Conservation (phyloP, 805 yeast genomes). For the Saccharomycopsis selenospora region DNA sequence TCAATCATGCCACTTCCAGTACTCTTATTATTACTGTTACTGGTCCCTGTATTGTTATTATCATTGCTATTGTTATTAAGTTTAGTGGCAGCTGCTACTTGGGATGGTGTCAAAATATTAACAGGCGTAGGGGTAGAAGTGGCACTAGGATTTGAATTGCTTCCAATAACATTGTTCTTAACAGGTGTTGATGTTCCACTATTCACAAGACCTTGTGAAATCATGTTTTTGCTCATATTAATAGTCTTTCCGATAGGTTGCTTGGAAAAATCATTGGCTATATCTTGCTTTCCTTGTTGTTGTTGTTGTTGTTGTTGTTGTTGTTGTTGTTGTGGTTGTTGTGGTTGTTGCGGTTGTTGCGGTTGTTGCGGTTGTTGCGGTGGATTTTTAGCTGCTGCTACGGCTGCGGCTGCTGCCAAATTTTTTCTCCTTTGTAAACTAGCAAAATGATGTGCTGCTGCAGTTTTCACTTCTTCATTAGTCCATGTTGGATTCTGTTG, state of each 20-base stretch:
- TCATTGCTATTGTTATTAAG: not conserved
- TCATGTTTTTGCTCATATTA: slow-evolving; percentile 14
- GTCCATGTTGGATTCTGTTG: slow-evolving; percentile 56
- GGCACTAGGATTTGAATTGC: not conserved
- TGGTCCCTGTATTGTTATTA: not conserved
- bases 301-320: not conserved
- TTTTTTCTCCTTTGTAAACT: slow-evolving; percentile 34
- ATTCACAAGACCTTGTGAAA: slow-evolving; percentile 10
- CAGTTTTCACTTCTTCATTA: slow-evolving; percentile 56
- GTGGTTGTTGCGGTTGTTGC: not conserved
- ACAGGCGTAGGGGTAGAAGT: not conserved
- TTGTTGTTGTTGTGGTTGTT: not conserved
- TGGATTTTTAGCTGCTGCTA: not conserved
- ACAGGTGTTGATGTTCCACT: not conserved
- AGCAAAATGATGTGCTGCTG: slow-evolving; percentile 59
- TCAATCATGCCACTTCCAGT: not conserved
- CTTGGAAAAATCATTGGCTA: not conserved
- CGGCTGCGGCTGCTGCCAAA: not conserved
- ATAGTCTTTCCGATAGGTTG: slow-evolving; percentile 16
- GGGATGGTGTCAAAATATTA: too few relatives aligned
- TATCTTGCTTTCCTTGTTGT: not conserved
- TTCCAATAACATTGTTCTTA: not conserved
- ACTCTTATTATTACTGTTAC: not conserved
- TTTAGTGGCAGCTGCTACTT: not conserved
- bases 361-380: not conserved